These are phyloP conservation scores for Taphrina wiesneri DNA, from an alignment of 1,139 yeast genomes.

Conservation along the genomic window DNA sequence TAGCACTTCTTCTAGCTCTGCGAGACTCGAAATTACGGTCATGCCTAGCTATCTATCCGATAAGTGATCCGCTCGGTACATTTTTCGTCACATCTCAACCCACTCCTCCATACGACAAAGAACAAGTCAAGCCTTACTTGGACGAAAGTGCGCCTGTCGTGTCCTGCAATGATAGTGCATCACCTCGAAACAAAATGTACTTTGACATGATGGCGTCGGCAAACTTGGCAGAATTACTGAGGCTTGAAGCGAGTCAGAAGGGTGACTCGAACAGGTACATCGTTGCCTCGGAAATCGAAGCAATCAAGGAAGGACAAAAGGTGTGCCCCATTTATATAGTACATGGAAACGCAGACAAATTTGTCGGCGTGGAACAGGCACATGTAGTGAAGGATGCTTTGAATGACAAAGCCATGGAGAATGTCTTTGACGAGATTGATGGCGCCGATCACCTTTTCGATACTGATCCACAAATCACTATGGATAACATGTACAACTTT, in stretches of 20 bases:
- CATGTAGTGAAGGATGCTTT: slow-evolving; percentile 5
- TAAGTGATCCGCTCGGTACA: slow-evolving; percentile 6
- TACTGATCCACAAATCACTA: background rate
- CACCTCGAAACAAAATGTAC: slow-evolving; percentile 4
- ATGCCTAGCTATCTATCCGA: slow-evolving; percentile 26
- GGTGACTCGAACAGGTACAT: background rate
- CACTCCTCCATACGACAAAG: background rate
- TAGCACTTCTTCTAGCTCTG: slow-evolving; percentile 50
- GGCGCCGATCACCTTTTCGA: slow-evolving; percentile 20
- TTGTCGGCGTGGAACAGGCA: slow-evolving; percentile 19
- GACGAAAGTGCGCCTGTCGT: slow-evolving; percentile 1
- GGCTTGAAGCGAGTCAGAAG: background rate
- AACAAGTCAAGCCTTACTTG: background rate
- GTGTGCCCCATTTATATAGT: slow-evolving; percentile 17
- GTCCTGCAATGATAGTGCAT: background rate
- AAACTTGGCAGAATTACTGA: slow-evolving; percentile 12
- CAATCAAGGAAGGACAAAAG: background rate
- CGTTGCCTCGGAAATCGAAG: background rate
- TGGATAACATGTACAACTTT: slow-evolving; percentile 16
- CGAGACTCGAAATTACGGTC: background rate
- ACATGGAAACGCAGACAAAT: slow-evolving; percentile 17
- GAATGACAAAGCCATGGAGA: background rate
- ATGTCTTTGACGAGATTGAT: slow-evolving; percentile 7
- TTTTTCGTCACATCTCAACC: slow-evolving; percentile 11
- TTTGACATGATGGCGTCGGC: slow-evolving; percentile 13